Percentiles rank a stretch among this genome's conserved stretches.
phyloP scores from a whole-genome alignment of 2,329 filamentous ascomycete species.

The Sarocladium kiliense region DNA sequence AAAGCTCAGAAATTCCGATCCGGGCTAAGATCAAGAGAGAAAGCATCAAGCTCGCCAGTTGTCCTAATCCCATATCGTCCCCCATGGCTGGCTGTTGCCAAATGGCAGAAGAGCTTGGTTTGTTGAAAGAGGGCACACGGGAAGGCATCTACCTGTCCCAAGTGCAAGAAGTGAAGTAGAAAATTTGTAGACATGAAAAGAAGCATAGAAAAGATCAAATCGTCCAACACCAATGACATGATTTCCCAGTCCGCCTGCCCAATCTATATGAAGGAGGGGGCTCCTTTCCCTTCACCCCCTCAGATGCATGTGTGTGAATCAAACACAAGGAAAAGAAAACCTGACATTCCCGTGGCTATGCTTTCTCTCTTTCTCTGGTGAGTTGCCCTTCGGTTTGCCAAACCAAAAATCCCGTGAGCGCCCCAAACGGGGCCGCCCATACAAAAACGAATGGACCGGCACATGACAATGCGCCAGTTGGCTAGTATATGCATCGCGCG shows the following conservation, averaged over 20 bases:
- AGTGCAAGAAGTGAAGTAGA: slow-evolving; percentile 15
- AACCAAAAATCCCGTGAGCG: neutral
- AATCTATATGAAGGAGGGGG: slow-evolving; percentile 5
- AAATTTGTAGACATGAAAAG: neutral
- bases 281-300: neutral
- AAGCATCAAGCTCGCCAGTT: too few relatives aligned
- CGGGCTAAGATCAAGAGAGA: too few relatives aligned
- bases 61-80: too few relatives aligned
- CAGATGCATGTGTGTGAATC: neutral
- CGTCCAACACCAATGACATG: neutral
- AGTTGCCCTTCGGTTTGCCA: neutral
- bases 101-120: too few relatives aligned
- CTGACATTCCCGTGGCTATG: neutral
- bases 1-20: too few relatives aligned
- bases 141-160: neutral
- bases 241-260: neutral
- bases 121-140: too few relatives aligned
- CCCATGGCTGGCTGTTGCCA: too few relatives aligned
- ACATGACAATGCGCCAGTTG: too few relatives aligned
- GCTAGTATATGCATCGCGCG: neutral
- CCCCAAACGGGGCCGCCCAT: too few relatives aligned
- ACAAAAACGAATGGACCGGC: neutral
- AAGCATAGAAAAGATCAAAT: neutral
- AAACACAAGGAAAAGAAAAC: neutral
- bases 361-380: neutral